phyloP scores from a whole-genome alignment of 106 monocot genomes.

The Allium cepa region DNA sequence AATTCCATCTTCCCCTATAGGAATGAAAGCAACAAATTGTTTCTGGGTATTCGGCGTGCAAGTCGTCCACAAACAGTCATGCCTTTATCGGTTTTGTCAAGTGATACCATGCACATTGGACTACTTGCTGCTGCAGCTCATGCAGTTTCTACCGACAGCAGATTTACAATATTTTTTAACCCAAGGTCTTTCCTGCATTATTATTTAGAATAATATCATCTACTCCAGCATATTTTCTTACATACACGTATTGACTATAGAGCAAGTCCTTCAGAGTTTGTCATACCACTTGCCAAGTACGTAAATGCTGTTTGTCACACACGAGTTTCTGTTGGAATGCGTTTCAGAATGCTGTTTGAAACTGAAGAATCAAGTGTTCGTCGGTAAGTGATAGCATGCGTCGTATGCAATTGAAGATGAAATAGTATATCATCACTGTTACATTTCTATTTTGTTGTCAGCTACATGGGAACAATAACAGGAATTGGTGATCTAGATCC shows the following conservation, averaged over 20 bases:
- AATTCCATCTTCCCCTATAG: no score
- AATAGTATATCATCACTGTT: neutral
- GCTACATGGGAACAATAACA: conserved; percentile 96
- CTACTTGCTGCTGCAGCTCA: no score
- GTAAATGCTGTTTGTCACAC: conserved; percentile 76
- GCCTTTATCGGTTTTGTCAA: no score
- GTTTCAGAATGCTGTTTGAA: conserved; percentile 93
- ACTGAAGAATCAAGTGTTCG: conserved; percentile 91
- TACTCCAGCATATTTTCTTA: neutral
- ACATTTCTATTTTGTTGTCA: conserved; percentile 11
- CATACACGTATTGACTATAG: conserved; percentile 16
- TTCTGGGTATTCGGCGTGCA: no score
- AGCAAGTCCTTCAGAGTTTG: conserved; percentile 88
- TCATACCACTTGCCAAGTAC: conserved; percentile 86
- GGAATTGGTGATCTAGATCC: conserved; percentile 81
- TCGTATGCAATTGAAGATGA: neutral
- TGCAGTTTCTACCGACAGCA: no score
- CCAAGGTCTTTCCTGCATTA: conserved; percentile 47
- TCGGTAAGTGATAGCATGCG: conserved; percentile 20
- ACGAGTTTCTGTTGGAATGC: conserved; percentile 85
- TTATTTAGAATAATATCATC: neutral
- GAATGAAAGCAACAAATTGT: no score
- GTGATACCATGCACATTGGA: no score
- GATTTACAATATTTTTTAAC: no score
- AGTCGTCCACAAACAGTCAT: no score